Evolutionary conservation across 2,329 filamentous ascomycete genomes (phyloP), one percentile per base, ranked within the genome.

Genomic region (Aspergillus fijiensis): DNA sequence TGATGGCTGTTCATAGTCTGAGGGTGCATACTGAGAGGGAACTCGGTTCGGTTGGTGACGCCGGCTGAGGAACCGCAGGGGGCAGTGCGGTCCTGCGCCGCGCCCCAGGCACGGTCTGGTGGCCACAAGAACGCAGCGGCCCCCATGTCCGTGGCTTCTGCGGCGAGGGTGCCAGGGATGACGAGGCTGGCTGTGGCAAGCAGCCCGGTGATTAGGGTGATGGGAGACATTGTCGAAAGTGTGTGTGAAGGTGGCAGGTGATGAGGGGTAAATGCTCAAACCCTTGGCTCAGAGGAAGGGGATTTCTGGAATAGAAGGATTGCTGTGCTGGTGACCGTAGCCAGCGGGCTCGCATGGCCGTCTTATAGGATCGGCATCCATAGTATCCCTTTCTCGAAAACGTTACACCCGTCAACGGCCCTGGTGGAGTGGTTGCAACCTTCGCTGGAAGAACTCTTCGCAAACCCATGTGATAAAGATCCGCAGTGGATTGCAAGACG

Each of bases 51-150:
- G 62, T 84, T 84, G 0, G 72, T 73, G 2, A 79, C 74, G 1
- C 76, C 74, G 16, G 77, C 75, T 11, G 75, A 72, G 11, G 83
- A 85, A 55, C 85, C 85, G 66, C 86, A 88, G 0, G 85, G 85
- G 6, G 80, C 77, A 5, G 70, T 82, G 66, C 87, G 87, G 67
- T 87, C 85, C 42, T 79, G 72, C 12, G 77, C 76, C 31, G 80
- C 82, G 53, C 77, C 77, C 84, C 85, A 88, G 47, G 76, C 74
- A 55, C 85, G 78, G 70, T 87, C 84, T 14, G 77, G 69, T 4
- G 85, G 85, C 85, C 85, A 88, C 72, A 87, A 76, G 69, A 88
- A 86, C 10, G 82, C 83, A 21, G 84, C 84, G 7, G 84, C 84
- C 11, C 84, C 85, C 81, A 84, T 84, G 14, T 71, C 65, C 45